Percentiles rank a stretch among this genome's conserved stretches.
These are phyloP conservation scores for Halocafeteria seosinensis DNA, from an alignment of 108 stramenopile species.

Conservation along the genomic window DNA sequence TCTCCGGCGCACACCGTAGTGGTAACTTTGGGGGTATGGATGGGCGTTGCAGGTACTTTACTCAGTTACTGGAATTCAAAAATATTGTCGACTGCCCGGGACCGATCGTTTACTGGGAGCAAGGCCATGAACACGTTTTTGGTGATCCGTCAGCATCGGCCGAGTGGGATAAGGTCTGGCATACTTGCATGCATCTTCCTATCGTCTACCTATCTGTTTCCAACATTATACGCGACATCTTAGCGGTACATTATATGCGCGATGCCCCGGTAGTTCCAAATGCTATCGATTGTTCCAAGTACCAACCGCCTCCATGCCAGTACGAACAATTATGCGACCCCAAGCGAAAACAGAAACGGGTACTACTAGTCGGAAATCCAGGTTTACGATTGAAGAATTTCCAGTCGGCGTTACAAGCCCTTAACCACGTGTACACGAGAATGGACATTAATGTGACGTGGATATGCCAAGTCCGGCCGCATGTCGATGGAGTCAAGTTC, in stretches of 20 bases:
- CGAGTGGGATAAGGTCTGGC: background rate
- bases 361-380: background rate
- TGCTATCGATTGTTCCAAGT: background rate
- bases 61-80: background rate
- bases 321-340: background rate
- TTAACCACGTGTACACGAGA: background rate
- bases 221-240: background rate
- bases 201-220: background rate
- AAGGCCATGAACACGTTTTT: conserved; percentile 7
- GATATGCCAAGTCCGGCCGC: conserved; percentile 1
- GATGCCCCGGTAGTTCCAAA: conserved; percentile 1
- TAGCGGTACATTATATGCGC: background rate
- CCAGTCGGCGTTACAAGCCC: background rate
- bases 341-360: background rate
- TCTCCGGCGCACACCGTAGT: no score
- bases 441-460: background rate
- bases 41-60: conserved; percentile 2
- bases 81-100: background rate
- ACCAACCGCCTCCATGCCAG: background rate
- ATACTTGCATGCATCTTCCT: background rate
- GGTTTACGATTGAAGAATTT: conserved; percentile 1
- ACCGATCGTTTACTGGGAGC: conserved; percentile 2
- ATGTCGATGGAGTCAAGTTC: background rate
- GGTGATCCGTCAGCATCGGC: background rate
- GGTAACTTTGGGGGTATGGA: no score